phyloP scores from a whole-genome alignment of 2,329 filamentous ascomycete species.

The Amauroascus niger region DNA sequence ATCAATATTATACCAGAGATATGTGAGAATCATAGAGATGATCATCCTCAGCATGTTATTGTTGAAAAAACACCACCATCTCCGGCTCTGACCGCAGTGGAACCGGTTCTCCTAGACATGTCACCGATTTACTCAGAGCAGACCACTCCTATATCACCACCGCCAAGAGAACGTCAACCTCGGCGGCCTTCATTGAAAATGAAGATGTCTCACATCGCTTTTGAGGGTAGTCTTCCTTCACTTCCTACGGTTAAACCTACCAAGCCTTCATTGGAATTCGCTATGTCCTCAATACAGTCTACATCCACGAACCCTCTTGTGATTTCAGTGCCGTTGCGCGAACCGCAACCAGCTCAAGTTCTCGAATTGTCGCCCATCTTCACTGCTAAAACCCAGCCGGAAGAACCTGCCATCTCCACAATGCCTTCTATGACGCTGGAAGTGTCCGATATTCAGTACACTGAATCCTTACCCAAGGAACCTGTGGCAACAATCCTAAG shows the following conservation, averaged over 20 bases:
- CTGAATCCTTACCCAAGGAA: slow-evolving; percentile 12
- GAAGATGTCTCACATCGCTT: slow-evolving; percentile 20
- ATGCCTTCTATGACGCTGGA: background rate
- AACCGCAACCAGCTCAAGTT: slow-evolving; percentile 13
- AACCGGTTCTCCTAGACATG: background rate
- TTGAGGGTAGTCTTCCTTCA: background rate
- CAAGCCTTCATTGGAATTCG: slow-evolving; percentile 2
- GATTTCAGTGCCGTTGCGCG: background rate
- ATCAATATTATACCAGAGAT: slow-evolving; percentile 33
- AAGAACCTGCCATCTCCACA: slow-evolving; percentile 14
- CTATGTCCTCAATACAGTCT: slow-evolving; percentile 14
- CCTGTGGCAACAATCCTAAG: slow-evolving; percentile 19
- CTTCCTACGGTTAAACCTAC: background rate
- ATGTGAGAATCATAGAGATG: slow-evolving; percentile 28
- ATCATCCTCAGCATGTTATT: background rate
- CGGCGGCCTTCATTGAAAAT: slow-evolving; percentile 25
- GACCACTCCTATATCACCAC: slow-evolving; percentile 9
- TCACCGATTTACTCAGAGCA: slow-evolving; percentile 8
- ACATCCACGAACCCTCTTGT: slow-evolving; percentile 12
- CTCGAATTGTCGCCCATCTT: slow-evolving; percentile 26
- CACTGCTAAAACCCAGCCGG: slow-evolving; percentile 18
- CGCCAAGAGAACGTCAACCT: slow-evolving; percentile 8
- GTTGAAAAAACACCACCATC: background rate
- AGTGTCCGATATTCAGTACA: slow-evolving; percentile 19
- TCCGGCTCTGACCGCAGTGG: background rate